Evolutionary conservation across 257 asterid species (phyloP), one percentile per base, ranked within the genome.

Genomic region (Nemophila menziesii): DNA sequence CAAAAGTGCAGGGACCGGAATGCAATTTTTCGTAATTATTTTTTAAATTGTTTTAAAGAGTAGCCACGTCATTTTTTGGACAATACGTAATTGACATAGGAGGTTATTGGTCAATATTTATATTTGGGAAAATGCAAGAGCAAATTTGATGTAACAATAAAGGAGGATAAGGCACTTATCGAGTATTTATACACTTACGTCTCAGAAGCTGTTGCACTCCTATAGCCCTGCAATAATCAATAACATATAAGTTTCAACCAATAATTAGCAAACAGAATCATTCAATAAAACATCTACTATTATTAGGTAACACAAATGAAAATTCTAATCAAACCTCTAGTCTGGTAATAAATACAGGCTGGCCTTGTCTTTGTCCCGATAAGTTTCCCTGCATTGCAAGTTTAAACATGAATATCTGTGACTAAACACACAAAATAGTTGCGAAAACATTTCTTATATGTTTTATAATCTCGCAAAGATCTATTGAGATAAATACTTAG

Each of bases 161-260:
- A n/a, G n/a, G n/a, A n/a, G n/a, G n/a, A n/a, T n/a, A n/a, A n/a
- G n/a, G n/a, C n/a, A 40, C 23, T 20, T 21, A 33, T 33, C 37
- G 49, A 73, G 62, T 54, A 50, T 45, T 52, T 24, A 36, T 24
- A 37, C 52, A 42, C 92, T 77, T 76, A 86, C 96, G 90, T 67
- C 64, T 81, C 92, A 36, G 90, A 77, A 59, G 94, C 86, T 19
- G 92, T 67, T 60, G 94, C 79, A 56, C 67, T 86, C 80, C 89
- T 74, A 64, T 72, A 86, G 29, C 96, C 94, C 94, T 86, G 90
- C 39, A 53, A 63, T 42, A 61, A 50, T 47, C 14, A 57, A 52
- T 15, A 54, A 48, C 20, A 29, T 22, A 20, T 52, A 8, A 53
- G 53, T 36, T 6, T 29, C 36, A 29, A 10, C 36, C 36, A 29